Conservation (phyloP, 768 basidiomycete genomes). For the Suillus placidus region DNA sequence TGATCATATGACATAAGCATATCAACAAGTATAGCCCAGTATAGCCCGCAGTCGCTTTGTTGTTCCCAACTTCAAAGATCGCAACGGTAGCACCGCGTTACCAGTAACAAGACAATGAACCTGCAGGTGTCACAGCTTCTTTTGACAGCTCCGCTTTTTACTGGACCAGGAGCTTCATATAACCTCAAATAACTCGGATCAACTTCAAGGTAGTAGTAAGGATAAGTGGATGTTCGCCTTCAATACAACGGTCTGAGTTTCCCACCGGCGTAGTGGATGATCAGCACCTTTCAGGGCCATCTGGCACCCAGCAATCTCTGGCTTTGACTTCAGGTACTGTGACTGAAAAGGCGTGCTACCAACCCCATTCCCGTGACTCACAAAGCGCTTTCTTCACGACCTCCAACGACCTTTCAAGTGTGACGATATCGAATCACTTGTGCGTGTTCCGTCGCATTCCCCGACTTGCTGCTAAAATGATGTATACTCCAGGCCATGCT, state of each 20-base stretch:
- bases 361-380: too few relatives aligned
- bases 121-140: too few relatives aligned
- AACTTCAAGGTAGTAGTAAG: too few relatives aligned
- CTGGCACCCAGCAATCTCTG: too few relatives aligned
- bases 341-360: too few relatives aligned
- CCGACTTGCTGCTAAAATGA: not conserved
- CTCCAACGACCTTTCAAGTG: not conserved
- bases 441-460: not conserved
- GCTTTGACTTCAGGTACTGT: too few relatives aligned
- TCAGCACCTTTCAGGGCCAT: too few relatives aligned
- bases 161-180: not conserved
- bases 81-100: not conserved
- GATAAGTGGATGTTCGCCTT: too few relatives aligned
- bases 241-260: too few relatives aligned
- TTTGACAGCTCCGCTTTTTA: not conserved
- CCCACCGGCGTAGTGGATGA: not conserved
- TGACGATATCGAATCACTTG: not conserved
- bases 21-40: not conserved
- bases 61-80: not conserved
- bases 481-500: not conserved
- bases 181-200: too few relatives aligned
- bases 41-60: not conserved
- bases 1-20: not conserved
- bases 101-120: not conserved
- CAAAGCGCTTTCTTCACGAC: constrained; percentile 23